Percentiles rank a stretch among this genome's conserved stretches.
phyloP scores from a whole-genome alignment of 1,284 basidiomycete genomes.

The Ustilago shanxiensis region DNA sequence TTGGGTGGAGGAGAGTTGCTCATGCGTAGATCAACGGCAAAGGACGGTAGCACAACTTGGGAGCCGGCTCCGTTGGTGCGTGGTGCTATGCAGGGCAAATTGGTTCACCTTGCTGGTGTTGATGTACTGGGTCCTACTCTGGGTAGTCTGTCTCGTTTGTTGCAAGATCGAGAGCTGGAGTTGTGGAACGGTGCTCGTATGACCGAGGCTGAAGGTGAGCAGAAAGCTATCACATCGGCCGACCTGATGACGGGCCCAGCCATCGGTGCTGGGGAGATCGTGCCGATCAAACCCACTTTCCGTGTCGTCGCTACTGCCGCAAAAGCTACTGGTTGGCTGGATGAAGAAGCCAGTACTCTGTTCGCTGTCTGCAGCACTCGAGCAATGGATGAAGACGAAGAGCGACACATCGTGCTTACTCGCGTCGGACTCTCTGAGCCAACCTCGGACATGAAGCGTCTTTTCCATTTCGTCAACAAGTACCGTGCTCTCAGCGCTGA shows the following conservation, averaged over 20 bases:
- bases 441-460: conserved; percentile 42
- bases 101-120: conserved; percentile 71
- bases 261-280: conserved; percentile 32
- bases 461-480: conserved; percentile 64
- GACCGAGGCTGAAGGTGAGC: conserved; percentile 25
- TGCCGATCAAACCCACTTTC: conserved; percentile 59
- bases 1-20: conserved; percentile 69
- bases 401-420: conserved; percentile 57
- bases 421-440: conserved; percentile 37
- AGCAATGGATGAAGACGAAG: conserved; percentile 70
- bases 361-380: conserved; percentile 67
- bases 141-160: conserved; percentile 61
- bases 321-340: conserved; percentile 66
- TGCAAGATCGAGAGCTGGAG: conserved; percentile 67
- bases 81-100: conserved; percentile 68
- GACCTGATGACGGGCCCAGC: background rate
- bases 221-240: background rate
- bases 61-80: conserved; percentile 64
- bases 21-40: conserved; percentile 65
- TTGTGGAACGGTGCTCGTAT: conserved; percentile 66
- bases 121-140: conserved; percentile 70
- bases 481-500: conserved; percentile 65
- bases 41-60: conserved; percentile 67
- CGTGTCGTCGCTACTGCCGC: conserved; percentile 69
- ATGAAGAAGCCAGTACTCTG: conserved; percentile 68